Evolutionary conservation across 73 alveolate species (phyloP).

Genomic region (Stentor roeselii): DNA sequence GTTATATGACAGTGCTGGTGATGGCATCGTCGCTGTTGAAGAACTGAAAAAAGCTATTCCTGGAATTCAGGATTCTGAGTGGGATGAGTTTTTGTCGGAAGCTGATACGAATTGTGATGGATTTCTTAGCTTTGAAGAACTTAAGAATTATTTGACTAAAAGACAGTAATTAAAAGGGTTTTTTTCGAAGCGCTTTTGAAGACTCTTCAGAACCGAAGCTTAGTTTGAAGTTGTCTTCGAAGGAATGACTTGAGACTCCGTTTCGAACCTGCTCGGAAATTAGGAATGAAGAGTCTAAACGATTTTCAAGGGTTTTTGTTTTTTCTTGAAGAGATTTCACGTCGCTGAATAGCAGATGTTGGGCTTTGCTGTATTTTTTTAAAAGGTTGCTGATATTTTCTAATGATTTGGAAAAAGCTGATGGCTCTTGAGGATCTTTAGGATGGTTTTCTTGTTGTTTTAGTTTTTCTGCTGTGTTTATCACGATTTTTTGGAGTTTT

Average conservation of each 20-base stretch:
- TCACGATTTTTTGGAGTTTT: not conserved
- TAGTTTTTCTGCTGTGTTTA: not conserved
- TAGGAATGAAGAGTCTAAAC: not conserved
- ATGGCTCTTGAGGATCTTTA: not conserved
- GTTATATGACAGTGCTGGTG: constrained; percentile 13
- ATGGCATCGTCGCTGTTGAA: not conserved
- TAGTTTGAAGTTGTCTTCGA: not conserved
- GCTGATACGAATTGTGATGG: constrained; percentile 19
- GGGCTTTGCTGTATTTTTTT: not conserved
- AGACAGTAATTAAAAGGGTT: not conserved
- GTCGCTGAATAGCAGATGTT: not conserved
- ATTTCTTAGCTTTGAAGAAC: constrained; percentile 11
- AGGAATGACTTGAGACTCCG: not conserved
- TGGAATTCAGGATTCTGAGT: constrained; percentile 14
- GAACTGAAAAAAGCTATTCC: not conserved
- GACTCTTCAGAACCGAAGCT: constrained; percentile 1
- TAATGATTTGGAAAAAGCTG: not conserved
- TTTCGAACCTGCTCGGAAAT: not conserved
- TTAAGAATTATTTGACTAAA: constrained; percentile 14
- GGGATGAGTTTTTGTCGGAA: constrained; percentile 8
- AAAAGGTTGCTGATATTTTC: not conserved
- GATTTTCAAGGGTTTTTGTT: not conserved
- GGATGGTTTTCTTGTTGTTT: not conserved
- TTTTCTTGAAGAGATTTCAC: not conserved
- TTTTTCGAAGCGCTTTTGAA: not conserved